Conservation (phyloP, 2,329 filamentous ascomycete species). For the Fusarium globosum region DNA sequence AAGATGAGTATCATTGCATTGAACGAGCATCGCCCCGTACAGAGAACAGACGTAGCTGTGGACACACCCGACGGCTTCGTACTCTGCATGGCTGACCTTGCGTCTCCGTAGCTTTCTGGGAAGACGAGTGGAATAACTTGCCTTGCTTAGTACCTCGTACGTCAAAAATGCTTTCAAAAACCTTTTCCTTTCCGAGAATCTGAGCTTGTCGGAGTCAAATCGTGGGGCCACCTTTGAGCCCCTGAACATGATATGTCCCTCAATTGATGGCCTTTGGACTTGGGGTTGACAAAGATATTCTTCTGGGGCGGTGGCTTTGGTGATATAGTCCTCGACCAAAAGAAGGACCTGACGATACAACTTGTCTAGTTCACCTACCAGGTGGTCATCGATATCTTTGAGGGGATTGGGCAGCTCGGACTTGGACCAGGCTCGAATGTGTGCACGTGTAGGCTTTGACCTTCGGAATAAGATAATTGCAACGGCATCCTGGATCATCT, state of each 20-base stretch:
- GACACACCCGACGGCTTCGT: constrained; percentile 13
- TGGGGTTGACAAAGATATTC: constrained; percentile 23
- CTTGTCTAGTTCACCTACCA: background rate
- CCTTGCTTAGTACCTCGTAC: too few relatives aligned
- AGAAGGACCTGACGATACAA: background rate
- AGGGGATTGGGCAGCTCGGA: constrained; percentile 9
- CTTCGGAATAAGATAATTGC: too few relatives aligned
- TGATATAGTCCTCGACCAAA: constrained; percentile 30
- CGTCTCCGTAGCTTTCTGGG: background rate
- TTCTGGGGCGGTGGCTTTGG: constrained; percentile 19
- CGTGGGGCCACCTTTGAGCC: background rate
- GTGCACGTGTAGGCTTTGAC: too few relatives aligned
- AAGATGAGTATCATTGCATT: constrained; percentile 6
- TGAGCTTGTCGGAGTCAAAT: constrained; percentile 8
- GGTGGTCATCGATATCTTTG: background rate
- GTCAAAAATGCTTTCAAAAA: constrained; percentile 13
- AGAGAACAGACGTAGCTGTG: constrained; percentile 12
- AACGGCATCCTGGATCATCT: too few relatives aligned
- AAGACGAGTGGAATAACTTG: too few relatives aligned
- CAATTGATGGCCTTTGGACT: background rate
- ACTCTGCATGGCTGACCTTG: accelerated
- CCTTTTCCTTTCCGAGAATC: background rate
- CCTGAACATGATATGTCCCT: constrained; percentile 10
- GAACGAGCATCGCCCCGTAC: constrained; percentile 18
- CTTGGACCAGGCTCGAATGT: too few relatives aligned